Percentiles rank a stretch among this genome's conserved stretches.
phyloP scores from a whole-genome alignment of 2,329 filamentous ascomycete species.

The Aplosporella prunicola region DNA sequence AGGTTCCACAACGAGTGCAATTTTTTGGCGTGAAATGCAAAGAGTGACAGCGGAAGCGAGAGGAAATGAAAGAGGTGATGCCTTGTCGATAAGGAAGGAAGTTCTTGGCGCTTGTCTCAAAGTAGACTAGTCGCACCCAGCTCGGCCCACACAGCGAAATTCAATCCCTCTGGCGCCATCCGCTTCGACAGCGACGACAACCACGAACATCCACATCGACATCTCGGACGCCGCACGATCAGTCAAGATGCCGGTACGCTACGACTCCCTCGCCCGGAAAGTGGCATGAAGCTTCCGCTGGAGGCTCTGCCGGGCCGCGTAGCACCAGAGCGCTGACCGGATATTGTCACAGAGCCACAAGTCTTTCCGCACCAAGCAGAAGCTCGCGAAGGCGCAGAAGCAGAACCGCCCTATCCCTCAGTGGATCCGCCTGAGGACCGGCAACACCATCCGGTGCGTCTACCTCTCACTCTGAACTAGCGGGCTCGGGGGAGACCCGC shows the following conservation, averaged over 20 bases:
- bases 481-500: background rate
- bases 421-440: constrained; percentile 97
- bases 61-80: too few species aligned
- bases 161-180: too few species aligned
- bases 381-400: constrained; percentile 99
- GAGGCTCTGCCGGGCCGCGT: background rate
- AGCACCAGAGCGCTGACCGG: constrained; percentile 4
- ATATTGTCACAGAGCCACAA: constrained; percentile 76
- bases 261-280: too few species aligned
- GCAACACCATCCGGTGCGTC: constrained; percentile 98
- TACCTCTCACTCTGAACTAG: background rate
- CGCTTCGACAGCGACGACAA: constrained; percentile 10
- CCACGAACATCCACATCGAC: constrained; percentile 10
- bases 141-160: constrained; percentile 10
- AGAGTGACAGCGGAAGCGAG: too few species aligned
- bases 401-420: constrained; percentile 99
- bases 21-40: too few species aligned
- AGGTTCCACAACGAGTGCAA: too few species aligned
- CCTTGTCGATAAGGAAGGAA: too few species aligned
- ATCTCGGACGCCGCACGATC: constrained; percentile 11
- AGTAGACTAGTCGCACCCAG: too few species aligned
- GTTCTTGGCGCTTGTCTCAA: too few species aligned
- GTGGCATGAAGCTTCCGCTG: background rate
- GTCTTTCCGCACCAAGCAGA: constrained; percentile 99
- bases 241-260: constrained; percentile 12